Percentiles rank a stretch among this genome's conserved stretches.
Evolutionary conservation across 2,329 filamentous ascomycete species (phyloP).

Genomic region (Verticillium isaacii): DNA sequence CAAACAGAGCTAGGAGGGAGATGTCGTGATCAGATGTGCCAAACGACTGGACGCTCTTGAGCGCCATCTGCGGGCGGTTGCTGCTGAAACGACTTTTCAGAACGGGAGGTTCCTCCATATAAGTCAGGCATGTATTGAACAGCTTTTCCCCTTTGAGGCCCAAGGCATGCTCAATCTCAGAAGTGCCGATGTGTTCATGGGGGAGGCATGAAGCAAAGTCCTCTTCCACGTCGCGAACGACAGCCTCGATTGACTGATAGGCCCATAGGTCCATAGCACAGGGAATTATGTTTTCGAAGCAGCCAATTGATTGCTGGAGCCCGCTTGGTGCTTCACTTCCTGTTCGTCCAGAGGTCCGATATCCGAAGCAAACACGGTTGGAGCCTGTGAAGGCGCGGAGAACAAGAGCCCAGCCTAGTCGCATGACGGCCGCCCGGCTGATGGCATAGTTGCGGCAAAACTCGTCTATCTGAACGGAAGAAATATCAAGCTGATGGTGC

Average conservation of each 20-base stretch:
- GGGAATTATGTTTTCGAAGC: slow-evolving; percentile 35
- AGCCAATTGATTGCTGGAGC: slow-evolving; percentile 37
- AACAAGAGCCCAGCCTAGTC: slow-evolving; percentile 56
- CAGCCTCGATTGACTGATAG: slow-evolving; percentile 23
- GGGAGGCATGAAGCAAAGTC: slow-evolving; percentile 22
- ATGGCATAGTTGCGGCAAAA: slow-evolving; percentile 36
- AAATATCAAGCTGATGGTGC: slow-evolving; percentile 35
- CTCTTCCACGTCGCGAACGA: slow-evolving; percentile 27
- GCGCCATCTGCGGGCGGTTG: slow-evolving; percentile 18
- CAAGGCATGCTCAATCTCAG: slow-evolving; percentile 42
- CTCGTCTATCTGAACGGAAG: slow-evolving; percentile 32
- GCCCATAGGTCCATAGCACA: slow-evolving; percentile 27
- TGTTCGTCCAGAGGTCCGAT: slow-evolving; percentile 38
- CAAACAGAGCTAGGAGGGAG: slow-evolving; percentile 38
- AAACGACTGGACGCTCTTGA: slow-evolving; percentile 30
- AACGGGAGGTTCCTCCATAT: slow-evolving; percentile 33
- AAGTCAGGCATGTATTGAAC: slow-evolving; percentile 48
- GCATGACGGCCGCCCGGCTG: slow-evolving; percentile 44
- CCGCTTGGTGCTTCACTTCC: slow-evolving; percentile 34
- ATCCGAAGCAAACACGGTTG: slow-evolving; percentile 51
- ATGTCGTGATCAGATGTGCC: slow-evolving; percentile 43
- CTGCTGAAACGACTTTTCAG: slow-evolving; percentile 27
- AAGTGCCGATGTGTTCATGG: slow-evolving; percentile 40
- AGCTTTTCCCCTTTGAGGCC: slow-evolving; percentile 34
- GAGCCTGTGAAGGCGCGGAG: slow-evolving; percentile 49